Evolutionary conservation across 176 grass and related monocot species (phyloP), one percentile per base, ranked within the genome.

Genomic region (Oropetium thomaeum): DNA sequence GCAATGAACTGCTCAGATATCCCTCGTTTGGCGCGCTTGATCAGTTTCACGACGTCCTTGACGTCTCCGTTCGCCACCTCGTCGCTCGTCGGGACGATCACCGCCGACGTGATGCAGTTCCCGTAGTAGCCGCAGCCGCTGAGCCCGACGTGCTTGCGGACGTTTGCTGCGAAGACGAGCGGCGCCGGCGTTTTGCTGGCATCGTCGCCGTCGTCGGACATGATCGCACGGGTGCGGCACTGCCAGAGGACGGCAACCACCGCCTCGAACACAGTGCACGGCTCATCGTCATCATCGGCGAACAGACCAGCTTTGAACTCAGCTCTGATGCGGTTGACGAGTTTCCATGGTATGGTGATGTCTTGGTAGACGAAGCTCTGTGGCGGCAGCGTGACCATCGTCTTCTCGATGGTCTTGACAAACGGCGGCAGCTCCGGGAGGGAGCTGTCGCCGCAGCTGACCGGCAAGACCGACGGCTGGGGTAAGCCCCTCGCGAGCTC

Each of bases 391-490:
- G 9, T 58, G 17, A 74, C 53, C 23, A 42, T 35, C 8, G 34
- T 47, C 22, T 58, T 58, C 71, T 74, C 71, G 13, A 74, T 29
- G 53, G 53, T 34, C 7, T 5, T 54, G 15, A 74, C 71, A 3
- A 58, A 5, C 35, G 71, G 71, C 35, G 71, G 71, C 15, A 74
- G 71, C 71, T 74, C 71, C n/a, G 71, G 71, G 34, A 74, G 52
- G 23, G 71, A 19, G 14, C 5, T 35, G 35, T 58, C 71, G 3
- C 71, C 52, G 71, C 71, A 58, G 52, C 52, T 41, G 23, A 58
- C 71, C 1, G 71, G 71, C 2, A 74, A 10, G 22, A 74, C 71
- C 34, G 71, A 58, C 23, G 53, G 71, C 4, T 16, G 71, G 0
- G 53, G 35, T 16, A 74, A 15, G 4, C 71, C 71, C 8, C 52